Percentiles rank a stretch among this genome's conserved stretches.
phyloP scores from a whole-genome alignment of 352 stramenopile species.

The Pythium aristosporum region DNA sequence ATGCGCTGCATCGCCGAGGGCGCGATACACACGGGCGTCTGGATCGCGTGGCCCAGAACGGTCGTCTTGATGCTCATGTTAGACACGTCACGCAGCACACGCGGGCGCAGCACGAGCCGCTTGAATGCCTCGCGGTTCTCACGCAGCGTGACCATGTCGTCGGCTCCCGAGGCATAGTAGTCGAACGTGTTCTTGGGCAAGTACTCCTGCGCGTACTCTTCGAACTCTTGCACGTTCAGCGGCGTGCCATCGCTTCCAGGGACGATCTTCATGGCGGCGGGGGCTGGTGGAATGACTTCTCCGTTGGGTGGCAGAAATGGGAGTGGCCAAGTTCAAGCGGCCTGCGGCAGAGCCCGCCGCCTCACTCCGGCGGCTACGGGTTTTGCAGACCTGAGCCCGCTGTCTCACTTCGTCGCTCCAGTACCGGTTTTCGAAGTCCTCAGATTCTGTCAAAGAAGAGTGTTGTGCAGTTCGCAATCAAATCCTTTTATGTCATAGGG shows the following conservation, averaged over 20 bases:
- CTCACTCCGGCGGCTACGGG: no score
- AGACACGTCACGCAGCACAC: constrained; percentile 92
- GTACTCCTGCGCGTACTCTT: constrained; percentile 86
- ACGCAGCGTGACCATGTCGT: constrained; percentile 88
- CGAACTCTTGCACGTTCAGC: constrained; percentile 90
- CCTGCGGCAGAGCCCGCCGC: no score
- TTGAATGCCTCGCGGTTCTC: constrained; percentile 90
- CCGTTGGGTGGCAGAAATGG: constrained; percentile 1
- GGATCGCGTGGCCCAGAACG: constrained; percentile 88
- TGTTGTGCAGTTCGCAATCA: not conserved
- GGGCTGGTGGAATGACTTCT: not conserved
- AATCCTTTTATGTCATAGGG: no score
- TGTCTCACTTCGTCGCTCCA: no score
- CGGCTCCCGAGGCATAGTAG: constrained; percentile 92
- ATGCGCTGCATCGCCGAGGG: constrained; percentile 92
- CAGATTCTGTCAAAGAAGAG: no score
- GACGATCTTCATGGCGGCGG: constrained; percentile 52
- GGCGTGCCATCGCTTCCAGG: constrained; percentile 67
- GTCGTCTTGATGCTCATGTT: constrained; percentile 91
- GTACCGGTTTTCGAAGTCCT: no score
- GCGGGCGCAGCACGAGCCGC: constrained; percentile 92
- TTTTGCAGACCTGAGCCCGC: no score
- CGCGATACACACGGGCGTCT: constrained; percentile 93
- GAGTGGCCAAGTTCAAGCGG: not conserved
- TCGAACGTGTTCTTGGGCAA: constrained; percentile 91